Conservation (phyloP, 495 filamentous ascomycete genomes). For the Astrocystis sublimbata region DNA sequence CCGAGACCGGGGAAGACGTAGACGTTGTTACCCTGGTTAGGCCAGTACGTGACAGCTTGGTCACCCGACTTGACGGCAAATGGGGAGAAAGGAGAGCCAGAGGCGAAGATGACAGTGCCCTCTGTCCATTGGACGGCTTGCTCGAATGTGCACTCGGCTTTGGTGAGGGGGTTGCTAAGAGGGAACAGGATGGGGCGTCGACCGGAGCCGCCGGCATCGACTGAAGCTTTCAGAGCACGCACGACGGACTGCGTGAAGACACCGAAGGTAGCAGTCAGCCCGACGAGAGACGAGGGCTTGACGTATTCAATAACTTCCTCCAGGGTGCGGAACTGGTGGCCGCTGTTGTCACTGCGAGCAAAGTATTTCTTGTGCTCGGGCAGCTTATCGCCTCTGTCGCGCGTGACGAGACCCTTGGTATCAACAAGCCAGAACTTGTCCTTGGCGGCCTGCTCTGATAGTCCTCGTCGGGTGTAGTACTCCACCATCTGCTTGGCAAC, state of each 20-base stretch:
- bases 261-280: conserved; percentile 89
- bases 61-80: conserved; percentile 64
- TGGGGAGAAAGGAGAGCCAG: conserved; percentile 88
- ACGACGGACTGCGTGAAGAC: conserved; percentile 90
- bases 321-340: conserved; percentile 84
- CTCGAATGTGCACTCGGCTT: conserved; percentile 97
- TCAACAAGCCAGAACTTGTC: conserved; percentile 97
- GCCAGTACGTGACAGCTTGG: conserved; percentile 69
- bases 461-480: conserved; percentile 88
- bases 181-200: conserved; percentile 87
- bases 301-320: conserved; percentile 92
- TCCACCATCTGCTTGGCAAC: conserved; percentile 96
- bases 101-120: conserved; percentile 88
- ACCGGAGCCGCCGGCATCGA: conserved; percentile 69
- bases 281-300: conserved; percentile 90
- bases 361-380: conserved; percentile 99
- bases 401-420: conserved; percentile 91
- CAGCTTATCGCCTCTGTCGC: conserved; percentile 89
- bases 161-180: conserved; percentile 88
- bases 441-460: conserved; percentile 87
- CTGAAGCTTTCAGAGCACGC: conserved; percentile 68
- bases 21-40: conserved; percentile 88
- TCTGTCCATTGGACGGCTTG: conserved; percentile 86
- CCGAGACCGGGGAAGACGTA: conserved; percentile 99
- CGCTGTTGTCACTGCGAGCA: conserved; percentile 87